phyloP scores from a whole-genome alignment of 2,329 filamentous ascomycete species.

The Aspergillus clavatus region DNA sequence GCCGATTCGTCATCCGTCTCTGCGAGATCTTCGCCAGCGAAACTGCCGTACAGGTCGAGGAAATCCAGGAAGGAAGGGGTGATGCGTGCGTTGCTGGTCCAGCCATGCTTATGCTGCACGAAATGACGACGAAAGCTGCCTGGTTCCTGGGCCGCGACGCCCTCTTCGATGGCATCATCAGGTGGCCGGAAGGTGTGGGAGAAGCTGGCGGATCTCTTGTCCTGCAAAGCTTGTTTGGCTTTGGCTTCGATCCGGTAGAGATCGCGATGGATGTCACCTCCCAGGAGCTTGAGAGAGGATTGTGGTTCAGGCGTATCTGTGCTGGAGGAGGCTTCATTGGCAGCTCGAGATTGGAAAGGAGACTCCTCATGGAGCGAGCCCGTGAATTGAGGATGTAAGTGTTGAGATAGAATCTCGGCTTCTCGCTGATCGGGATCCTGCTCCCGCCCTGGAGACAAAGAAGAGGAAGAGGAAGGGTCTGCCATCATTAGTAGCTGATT shows the following conservation, averaged over 20 bases:
- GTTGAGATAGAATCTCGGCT: constrained; percentile 16
- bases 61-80: constrained; percentile 62
- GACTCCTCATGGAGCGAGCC: constrained; percentile 15
- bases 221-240: constrained; percentile 38
- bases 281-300: constrained; percentile 67
- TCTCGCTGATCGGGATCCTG: constrained; percentile 10
- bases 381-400: constrained; percentile 20
- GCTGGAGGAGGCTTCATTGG: constrained; percentile 1
- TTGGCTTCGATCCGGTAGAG: constrained; percentile 68
- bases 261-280: constrained; percentile 73
- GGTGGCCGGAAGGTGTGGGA: constrained; percentile 44
- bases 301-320: constrained; percentile 35
- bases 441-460: too few species aligned
- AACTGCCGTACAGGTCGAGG: constrained; percentile 68
- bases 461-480: constrained; percentile 31
- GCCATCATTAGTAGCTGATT: constrained; percentile 11
- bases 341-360: not conserved
- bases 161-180: constrained; percentile 26
- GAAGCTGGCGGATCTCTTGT: constrained; percentile 62
- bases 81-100: constrained; percentile 10
- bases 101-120: constrained; percentile 35
- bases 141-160: constrained; percentile 46
- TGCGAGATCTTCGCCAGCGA: constrained; percentile 66
- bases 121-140: constrained; percentile 54
- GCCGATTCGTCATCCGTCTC: constrained; percentile 57